Evolutionary conservation across 768 basidiomycete species (phyloP).

Genomic region (Termitomyces sp.): DNA sequence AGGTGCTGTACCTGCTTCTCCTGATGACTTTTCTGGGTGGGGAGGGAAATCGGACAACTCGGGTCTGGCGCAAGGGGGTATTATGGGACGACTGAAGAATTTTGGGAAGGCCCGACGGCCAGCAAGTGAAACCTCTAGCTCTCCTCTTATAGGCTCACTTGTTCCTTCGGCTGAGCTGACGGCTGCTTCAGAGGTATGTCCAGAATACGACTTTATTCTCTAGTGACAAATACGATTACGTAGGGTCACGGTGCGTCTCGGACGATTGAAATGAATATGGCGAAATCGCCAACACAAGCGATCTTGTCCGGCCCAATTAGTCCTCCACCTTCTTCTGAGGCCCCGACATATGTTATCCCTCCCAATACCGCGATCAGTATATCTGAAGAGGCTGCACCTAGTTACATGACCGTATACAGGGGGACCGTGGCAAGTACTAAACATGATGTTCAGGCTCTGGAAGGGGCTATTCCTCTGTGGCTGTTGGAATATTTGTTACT

Average conservation of each 20-base stretch:
- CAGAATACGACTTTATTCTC: neutral
- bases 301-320: conserved; percentile 52
- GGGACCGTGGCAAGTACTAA: conserved; percentile 57
- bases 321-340: conserved; percentile 71
- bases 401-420: conserved; percentile 76
- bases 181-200: conserved; percentile 18
- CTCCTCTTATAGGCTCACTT: conserved; percentile 19
- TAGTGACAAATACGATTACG: neutral
- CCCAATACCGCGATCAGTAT: conserved; percentile 66
- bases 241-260: conserved; percentile 17
- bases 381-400: conserved; percentile 73
- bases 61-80: conserved; percentile 53
- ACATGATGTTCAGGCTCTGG: conserved; percentile 45
- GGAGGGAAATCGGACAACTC: conserved; percentile 29
- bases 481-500: conserved; percentile 80
- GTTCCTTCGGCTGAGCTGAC: conserved; percentile 23
- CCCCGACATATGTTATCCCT: conserved; percentile 61
- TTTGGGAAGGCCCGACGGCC: conserved; percentile 57
- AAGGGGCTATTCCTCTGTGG: conserved; percentile 84
- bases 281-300: conserved; percentile 49
- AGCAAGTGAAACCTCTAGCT: conserved; percentile 26
- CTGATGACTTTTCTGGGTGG: conserved; percentile 53
- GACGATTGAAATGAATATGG: conserved; percentile 18
- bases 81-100: conserved; percentile 79
- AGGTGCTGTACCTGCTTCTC: conserved; percentile 27